These are phyloP conservation scores for Lophiotrema nucula DNA, from an alignment of 495 filamentous ascomycete genomes.

Conservation along the genomic window DNA sequence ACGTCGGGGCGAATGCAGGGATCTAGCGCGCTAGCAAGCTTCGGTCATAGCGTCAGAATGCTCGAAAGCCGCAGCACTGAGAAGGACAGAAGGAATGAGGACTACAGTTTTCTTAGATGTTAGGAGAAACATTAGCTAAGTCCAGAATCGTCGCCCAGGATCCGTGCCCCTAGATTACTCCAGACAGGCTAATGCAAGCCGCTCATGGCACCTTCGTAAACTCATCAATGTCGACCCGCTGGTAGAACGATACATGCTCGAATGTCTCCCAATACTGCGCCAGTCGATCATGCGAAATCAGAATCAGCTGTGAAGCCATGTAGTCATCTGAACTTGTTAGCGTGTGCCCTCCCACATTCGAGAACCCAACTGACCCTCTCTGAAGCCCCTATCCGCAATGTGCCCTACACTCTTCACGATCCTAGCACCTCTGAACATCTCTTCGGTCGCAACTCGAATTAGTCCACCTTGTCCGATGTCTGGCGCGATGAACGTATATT, in stretches of 20 bases:
- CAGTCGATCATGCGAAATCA: conserved; percentile 71
- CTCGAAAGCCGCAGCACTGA: too few species aligned
- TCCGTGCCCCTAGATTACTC: too few species aligned
- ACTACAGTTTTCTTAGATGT: too few species aligned
- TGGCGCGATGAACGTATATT: conserved; percentile 73
- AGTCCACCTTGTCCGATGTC: conserved; percentile 68
- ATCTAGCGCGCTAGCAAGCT: too few species aligned
- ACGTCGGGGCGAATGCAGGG: too few species aligned
- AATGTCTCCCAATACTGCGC: conserved; percentile 81
- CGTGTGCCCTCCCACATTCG: too few species aligned
- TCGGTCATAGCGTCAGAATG: too few species aligned
- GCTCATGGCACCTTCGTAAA: conserved; percentile 24
- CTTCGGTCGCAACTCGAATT: conserved; percentile 60
- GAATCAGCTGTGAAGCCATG: conserved; percentile 70
- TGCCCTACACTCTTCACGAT: conserved; percentile 77
- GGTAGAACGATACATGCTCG: conserved; percentile 77
- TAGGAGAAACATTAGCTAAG: too few species aligned
- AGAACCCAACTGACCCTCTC: conserved; percentile 65
- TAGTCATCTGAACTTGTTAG: conserved; percentile 54
- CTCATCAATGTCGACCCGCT: conserved; percentile 71
- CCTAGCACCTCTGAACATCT: conserved; percentile 68
- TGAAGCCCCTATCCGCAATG: conserved; percentile 69
- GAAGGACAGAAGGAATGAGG: too few species aligned
- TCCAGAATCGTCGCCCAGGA: too few species aligned
- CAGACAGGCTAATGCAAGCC: too few species aligned